Conservation (phyloP, 495 filamentous ascomycete genomes). For the Talaromyces adpressus region DNA sequence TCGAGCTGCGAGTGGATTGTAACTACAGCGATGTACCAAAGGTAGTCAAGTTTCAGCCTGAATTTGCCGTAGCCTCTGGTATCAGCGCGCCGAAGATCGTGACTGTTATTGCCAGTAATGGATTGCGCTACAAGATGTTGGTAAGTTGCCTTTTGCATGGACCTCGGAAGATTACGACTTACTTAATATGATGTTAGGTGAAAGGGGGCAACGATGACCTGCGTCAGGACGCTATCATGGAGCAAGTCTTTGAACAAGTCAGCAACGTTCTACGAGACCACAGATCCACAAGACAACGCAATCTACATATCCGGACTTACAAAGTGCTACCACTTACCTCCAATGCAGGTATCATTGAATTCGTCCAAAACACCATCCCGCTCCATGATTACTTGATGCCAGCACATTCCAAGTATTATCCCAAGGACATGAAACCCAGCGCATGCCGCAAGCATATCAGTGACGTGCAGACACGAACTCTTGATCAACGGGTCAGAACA, state of each 20-base stretch:
- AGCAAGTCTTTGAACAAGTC: conserved; percentile 96
- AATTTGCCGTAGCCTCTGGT: conserved; percentile 79
- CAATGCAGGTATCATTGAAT: conserved; percentile 90
- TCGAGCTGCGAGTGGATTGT: conserved; percentile 62
- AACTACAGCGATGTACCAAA: conserved; percentile 72
- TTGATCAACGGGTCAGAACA: conserved; percentile 61
- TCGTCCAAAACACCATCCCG: conserved; percentile 85
- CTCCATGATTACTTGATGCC: conserved; percentile 87
- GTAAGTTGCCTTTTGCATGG: conserved; percentile 33
- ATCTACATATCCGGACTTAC: conserved; percentile 86
- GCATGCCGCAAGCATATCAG: conserved; percentile 71
- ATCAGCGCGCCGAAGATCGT: conserved; percentile 90
- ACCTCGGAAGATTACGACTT: background rate
- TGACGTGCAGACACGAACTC: conserved; percentile 58
- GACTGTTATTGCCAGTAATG: conserved; percentile 68
- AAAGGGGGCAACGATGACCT: conserved; percentile 94
- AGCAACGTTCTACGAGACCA: conserved; percentile 81
- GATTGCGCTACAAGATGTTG: conserved; percentile 74
- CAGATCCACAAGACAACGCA: conserved; percentile 76
- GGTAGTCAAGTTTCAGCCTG: conserved; percentile 58
- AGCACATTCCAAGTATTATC: conserved; percentile 79
- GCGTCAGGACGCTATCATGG: conserved; percentile 99
- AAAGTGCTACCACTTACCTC: conserved; percentile 86
- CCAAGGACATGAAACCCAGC: conserved; percentile 69
- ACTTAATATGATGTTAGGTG: conserved; percentile 39